Percentiles rank a stretch among this genome's conserved stretches.
Conservation (phyloP, 352 stramenopile species). For the Blastocystis sp. region DNA sequence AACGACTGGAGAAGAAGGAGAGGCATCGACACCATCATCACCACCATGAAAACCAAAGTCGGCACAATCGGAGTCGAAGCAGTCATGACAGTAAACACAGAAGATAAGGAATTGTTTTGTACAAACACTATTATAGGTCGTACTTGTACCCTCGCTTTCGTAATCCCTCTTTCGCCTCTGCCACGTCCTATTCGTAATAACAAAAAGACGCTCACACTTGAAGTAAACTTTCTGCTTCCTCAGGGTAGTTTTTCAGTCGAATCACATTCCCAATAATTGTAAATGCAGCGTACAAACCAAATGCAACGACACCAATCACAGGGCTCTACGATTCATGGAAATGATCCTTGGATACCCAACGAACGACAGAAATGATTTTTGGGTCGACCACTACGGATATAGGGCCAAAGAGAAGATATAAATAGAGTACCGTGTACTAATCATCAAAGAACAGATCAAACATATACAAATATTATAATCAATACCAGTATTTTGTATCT, state of each 20-base stretch:
- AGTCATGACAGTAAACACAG: neutral
- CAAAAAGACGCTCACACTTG: neutral
- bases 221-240: constrained; percentile 44
- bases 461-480: neutral
- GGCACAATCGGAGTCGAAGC: neutral
- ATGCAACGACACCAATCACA: neutral
- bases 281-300: neutral
- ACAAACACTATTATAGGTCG: constrained; percentile 15
- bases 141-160: constrained; percentile 32
- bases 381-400: neutral
- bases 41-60: neutral
- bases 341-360: neutral
- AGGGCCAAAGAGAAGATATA: neutral
- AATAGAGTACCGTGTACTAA: neutral
- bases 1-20: neutral
- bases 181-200: neutral
- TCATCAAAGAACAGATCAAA: neutral
- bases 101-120: neutral
- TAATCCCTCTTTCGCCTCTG: constrained; percentile 21
- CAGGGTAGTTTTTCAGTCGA: constrained; percentile 32
- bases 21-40: neutral
- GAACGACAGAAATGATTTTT: neutral
- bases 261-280: constrained; percentile 36
- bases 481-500: neutral
- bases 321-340: neutral